Base-by-base conservation (phyloP, 2,329 filamentous ascomycete genomes). In the Graphilbum ipis-grandicollis region DNA sequence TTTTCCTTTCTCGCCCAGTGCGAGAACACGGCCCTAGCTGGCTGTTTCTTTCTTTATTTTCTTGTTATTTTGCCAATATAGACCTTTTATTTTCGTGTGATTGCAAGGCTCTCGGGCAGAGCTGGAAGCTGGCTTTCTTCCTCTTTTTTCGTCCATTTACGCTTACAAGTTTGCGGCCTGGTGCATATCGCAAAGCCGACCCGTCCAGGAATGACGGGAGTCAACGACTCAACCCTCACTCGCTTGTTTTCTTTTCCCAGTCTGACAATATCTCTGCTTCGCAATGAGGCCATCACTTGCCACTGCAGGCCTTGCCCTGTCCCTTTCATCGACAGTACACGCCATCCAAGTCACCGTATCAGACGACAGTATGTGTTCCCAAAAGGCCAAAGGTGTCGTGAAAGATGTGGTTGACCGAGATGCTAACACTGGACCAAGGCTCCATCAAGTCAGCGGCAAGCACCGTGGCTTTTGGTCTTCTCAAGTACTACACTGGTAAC, bases 401-500 rank as follows among this genome's bases (percentile, higher is more conserved):
- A n/a, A 29, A 26, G 21, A 26, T 17, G 22, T 18, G 14, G 4
- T n/a, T n/a, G n/a, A n/a, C n/a, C n/a, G n/a, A n/a, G n/a, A n/a
- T n/a, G n/a, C n/a, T n/a, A 14, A 23, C 21, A 13, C 32, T 2
- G 10, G 56, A 34, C 54, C 52, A 41, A 71, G 66, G 55, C 34
- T 70, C 68, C 0, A 49, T 72, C 37, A 68, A 65, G 41, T 49
- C 55, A 9, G 62, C 62, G 1, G 63, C 66, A 3, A 51, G 52
- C 35, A 64, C 60, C 15, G 57, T 66, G 38, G 65, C 46, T 1
- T 47, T 39, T 19, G 46, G 46, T 21, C 35, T 48, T 9, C 29
- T 65, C 47, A 62, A 56, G 31, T 69, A 56, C 46, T 70, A 70
- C 45, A 64, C 61, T 1, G 69, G 69, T 39, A 72, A 73, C 52